A percentile compares a stretch with the other conserved stretches of the same genome.
phyloP scores from a whole-genome alignment of 139 green algal genomes.

The Bryopsis sp. region DNA sequence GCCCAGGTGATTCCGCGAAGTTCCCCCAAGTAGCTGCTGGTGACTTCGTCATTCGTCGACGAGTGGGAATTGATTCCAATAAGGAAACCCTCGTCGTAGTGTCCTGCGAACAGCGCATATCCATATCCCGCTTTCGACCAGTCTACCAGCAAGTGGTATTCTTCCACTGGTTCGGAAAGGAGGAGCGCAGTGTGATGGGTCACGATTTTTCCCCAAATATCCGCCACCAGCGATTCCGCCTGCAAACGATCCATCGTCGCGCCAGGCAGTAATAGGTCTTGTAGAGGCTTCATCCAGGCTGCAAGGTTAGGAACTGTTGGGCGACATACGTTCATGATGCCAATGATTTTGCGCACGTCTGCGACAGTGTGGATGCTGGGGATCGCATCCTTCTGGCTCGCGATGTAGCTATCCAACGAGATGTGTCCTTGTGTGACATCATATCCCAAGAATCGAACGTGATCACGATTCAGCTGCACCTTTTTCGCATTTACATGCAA shows the following conservation, averaged over 20 bases:
- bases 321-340: constrained; percentile 6
- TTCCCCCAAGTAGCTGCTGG: constrained; percentile 1
- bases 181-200: too few relatives aligned
- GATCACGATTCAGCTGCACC: background rate
- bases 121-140: constrained; percentile 7
- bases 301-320: background rate
- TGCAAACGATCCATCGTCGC: too few relatives aligned
- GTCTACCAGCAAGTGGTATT: constrained; percentile 3
- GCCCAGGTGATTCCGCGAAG: constrained; percentile 6
- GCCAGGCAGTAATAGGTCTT: too few relatives aligned
- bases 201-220: too few relatives aligned
- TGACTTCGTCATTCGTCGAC: background rate
- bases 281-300: background rate
- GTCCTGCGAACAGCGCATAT: constrained; percentile 1
- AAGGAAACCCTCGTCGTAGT: background rate
- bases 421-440: background rate
- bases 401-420: background rate
- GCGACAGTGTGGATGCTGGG: background rate
- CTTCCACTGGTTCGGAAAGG: too few relatives aligned
- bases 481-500: constrained; percentile 8
- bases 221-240: too few relatives aligned
- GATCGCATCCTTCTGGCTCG: background rate
- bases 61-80: background rate
- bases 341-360: background rate
- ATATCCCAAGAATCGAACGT: constrained; percentile 8